A percentile compares a stretch with the other conserved stretches of the same genome.
These are phyloP conservation scores for Hymenoscyphus fructigenus DNA, from an alignment of 2,329 filamentous ascomycete genomes.

Conservation along the genomic window DNA sequence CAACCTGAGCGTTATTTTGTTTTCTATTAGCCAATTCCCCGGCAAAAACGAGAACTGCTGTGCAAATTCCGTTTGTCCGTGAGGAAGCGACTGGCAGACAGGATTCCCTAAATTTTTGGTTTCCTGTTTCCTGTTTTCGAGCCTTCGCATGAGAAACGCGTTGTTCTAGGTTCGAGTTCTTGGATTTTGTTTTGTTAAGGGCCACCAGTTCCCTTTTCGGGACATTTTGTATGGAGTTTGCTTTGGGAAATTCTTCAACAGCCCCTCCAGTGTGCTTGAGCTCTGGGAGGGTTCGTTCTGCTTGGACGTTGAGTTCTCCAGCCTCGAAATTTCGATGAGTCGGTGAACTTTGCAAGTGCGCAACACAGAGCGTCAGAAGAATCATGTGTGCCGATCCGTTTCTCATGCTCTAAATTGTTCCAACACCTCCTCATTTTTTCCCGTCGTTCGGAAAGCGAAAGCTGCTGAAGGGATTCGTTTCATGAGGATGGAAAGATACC, in stretches of 20 bases:
- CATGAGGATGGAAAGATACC: background rate
- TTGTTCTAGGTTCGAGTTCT: background rate
- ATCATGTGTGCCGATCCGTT: background rate
- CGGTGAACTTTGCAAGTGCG: background rate
- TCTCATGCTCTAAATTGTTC: background rate
- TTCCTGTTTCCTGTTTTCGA: background rate
- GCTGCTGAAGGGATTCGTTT: background rate
- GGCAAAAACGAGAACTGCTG: background rate
- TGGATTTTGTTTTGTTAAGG: background rate
- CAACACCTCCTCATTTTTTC: background rate
- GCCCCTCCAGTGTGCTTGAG: background rate
- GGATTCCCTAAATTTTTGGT: background rate
- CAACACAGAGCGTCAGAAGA: background rate
- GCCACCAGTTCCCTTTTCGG: background rate
- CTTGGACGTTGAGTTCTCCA: background rate
- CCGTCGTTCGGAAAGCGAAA: background rate
- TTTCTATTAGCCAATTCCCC: background rate
- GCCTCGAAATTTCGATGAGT: background rate
- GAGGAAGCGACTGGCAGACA: background rate
- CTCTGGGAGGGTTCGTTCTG: background rate
- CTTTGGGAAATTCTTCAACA: no score
- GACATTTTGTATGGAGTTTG: background rate
- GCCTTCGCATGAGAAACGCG: background rate
- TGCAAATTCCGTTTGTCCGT: background rate
- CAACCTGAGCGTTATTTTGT: background rate